phyloP scores from a whole-genome alignment of 129 eudicot genomes.

The Tanacetum coccineum region DNA sequence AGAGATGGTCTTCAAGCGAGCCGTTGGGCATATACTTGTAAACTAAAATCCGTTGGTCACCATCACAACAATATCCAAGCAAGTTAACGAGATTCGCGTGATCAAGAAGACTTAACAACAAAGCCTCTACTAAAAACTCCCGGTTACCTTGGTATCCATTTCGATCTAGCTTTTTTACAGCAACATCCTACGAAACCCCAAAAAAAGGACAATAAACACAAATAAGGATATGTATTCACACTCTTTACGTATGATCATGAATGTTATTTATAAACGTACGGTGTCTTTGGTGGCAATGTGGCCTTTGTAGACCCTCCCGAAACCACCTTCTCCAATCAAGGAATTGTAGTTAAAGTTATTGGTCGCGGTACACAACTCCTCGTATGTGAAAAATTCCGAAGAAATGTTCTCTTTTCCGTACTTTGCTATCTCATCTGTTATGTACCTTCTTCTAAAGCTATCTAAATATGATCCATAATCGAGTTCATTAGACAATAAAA shows the following conservation, averaged over 20 bases:
- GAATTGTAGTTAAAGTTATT: constrained; percentile 49
- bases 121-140: constrained; percentile 84
- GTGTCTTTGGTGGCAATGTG: constrained; percentile 38
- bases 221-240: neutral
- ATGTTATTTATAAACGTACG: constrained; percentile 28
- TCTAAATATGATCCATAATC: constrained; percentile 35
- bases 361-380: constrained; percentile 62
- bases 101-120: constrained; percentile 82
- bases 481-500: neutral
- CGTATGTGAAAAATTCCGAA: constrained; percentile 52
- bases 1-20: constrained; percentile 87
- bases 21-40: constrained; percentile 83
- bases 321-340: constrained; percentile 96
- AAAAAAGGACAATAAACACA: neutral
- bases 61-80: constrained; percentile 83
- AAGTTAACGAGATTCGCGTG: constrained; percentile 69
- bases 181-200: constrained; percentile 50
- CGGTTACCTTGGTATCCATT: constrained; percentile 90
- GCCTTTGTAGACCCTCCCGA: constrained; percentile 93
- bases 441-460: constrained; percentile 53
- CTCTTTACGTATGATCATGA: neutral
- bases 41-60: constrained; percentile 69
- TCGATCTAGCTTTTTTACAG: constrained; percentile 85
- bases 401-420: constrained; percentile 51
- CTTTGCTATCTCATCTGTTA: constrained; percentile 60